These are phyloP conservation scores for Termitomyces sp. DNA, from an alignment of 768 basidiomycete genomes.

Conservation along the genomic window DNA sequence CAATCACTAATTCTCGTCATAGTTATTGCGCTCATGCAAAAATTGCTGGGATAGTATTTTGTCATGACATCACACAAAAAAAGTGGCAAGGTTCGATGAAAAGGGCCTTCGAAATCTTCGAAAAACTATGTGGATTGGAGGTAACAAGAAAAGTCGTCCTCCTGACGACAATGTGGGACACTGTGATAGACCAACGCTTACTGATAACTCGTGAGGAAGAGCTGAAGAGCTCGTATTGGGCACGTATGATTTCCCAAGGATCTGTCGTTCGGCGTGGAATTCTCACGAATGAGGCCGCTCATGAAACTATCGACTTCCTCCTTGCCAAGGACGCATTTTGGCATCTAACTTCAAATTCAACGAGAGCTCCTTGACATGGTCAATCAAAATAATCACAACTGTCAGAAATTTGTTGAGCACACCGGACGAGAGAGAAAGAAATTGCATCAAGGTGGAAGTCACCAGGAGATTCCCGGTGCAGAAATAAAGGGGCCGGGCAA, in stretches of 20 bases:
- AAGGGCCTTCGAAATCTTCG: constrained; percentile 24
- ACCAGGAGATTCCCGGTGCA: too few species aligned
- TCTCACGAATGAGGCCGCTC: neutral
- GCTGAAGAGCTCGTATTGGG: constrained; percentile 15
- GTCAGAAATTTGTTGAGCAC: too few species aligned
- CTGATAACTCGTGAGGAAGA: constrained; percentile 15
- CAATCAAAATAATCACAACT: too few species aligned
- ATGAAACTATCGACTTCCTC: neutral
- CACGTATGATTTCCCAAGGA: constrained; percentile 7
- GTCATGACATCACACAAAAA: constrained; percentile 1
- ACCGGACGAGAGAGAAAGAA: too few species aligned
- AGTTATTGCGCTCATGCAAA: neutral
- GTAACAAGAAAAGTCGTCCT: constrained; percentile 24
- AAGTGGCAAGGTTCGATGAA: constrained; percentile 1
- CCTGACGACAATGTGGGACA: constrained; percentile 35
- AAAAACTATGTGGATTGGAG: constrained; percentile 26
- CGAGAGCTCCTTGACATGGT: neutral
- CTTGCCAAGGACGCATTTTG: neutral
- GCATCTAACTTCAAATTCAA: neutral
- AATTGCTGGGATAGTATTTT: constrained; percentile 1
- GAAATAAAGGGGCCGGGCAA: too few species aligned
- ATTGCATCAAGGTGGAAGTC: too few species aligned
- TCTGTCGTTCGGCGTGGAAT: constrained; percentile 8
- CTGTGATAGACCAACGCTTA: constrained; percentile 5
- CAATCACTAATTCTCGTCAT: too few species aligned